These are phyloP conservation scores for Lyophyllum decastes DNA, from an alignment of 768 basidiomycete genomes.

Conservation along the genomic window DNA sequence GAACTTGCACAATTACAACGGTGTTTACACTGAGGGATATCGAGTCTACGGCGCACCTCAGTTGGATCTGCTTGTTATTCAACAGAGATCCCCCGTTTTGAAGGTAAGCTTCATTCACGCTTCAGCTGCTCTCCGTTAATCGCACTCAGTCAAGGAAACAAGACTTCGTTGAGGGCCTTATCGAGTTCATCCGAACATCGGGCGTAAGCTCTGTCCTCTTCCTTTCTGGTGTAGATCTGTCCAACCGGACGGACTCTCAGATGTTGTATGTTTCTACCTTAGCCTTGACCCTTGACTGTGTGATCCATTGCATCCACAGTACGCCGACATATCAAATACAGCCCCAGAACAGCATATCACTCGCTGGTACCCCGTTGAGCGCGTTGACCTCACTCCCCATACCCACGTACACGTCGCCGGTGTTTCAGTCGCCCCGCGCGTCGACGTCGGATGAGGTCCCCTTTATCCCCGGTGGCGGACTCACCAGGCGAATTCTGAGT, in stretches of 20 bases:
- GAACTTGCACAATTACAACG: not conserved
- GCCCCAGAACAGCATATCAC: conserved; percentile 42
- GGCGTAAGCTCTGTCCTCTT: conserved; percentile 58
- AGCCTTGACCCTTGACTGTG: not conserved
- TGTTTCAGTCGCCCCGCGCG: conserved; percentile 32
- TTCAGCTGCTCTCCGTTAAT: not conserved
- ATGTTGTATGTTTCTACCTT: conserved; percentile 57
- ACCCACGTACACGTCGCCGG: conserved; percentile 54
- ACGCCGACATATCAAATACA: conserved; percentile 65
- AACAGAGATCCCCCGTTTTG: conserved; percentile 78
- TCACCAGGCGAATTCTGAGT: conserved; percentile 65
- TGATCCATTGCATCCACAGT: conserved; percentile 31
- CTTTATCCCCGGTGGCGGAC: conserved; percentile 79
- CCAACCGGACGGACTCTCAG: conserved; percentile 74
- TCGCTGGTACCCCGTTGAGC: conserved; percentile 46
- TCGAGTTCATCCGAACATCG: conserved; percentile 55
- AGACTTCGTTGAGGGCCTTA: conserved; percentile 58
- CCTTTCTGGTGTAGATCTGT: conserved; percentile 74
- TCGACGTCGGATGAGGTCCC: conserved; percentile 42
- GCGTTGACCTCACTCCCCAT: conserved; percentile 49
- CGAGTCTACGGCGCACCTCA: conserved; percentile 66
- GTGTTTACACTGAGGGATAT: conserved; percentile 8
- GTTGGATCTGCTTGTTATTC: conserved; percentile 58
- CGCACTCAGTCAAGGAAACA: conserved; percentile 60
- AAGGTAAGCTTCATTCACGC: conserved; percentile 48